These are phyloP conservation scores for Skeletonema tropicum DNA, from an alignment of 108 stramenopile genomes.

Conservation along the genomic window DNA sequence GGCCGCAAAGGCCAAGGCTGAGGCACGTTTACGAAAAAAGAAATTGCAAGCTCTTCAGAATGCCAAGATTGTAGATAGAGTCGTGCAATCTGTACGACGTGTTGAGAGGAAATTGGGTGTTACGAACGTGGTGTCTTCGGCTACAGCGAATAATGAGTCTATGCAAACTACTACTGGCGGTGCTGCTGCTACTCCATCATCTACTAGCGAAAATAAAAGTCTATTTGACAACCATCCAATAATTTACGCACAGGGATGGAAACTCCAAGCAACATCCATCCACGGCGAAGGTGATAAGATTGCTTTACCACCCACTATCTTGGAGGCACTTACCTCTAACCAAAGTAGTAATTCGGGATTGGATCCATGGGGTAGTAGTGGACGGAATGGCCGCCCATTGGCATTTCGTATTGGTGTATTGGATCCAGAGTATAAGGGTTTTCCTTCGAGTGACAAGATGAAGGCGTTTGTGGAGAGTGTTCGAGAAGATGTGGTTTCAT, in stretches of 20 bases:
- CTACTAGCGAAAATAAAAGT: constrained; percentile 3
- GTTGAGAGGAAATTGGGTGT: constrained; percentile 40
- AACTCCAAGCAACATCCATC: constrained; percentile 69
- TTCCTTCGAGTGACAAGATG: constrained; percentile 67
- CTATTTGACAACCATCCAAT: constrained; percentile 15
- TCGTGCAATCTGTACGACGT: constrained; percentile 23
- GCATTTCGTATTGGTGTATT: constrained; percentile 80
- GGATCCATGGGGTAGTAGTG: constrained; percentile 24
- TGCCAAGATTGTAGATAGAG: constrained; percentile 36
- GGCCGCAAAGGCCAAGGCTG: constrained; percentile 28
- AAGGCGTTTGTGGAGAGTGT: constrained; percentile 40
- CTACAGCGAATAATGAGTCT: not conserved
- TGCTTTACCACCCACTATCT: constrained; percentile 75
- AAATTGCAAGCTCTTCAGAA: constrained; percentile 22
- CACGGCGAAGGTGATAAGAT: constrained; percentile 90
- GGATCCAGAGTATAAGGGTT: constrained; percentile 61
- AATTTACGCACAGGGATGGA: constrained; percentile 22
- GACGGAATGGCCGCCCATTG: constrained; percentile 58
- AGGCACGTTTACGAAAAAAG: constrained; percentile 42
- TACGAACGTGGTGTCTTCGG: not conserved
- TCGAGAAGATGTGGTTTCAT: not conserved
- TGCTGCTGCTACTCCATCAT: too few species aligned
- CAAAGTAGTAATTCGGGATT: constrained; percentile 4
- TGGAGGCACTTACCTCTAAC: constrained; percentile 56
- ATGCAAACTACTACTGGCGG: not conserved